These are phyloP conservation scores for Casuarina cunninghamiana DNA, from an alignment of 306 rosid species.

Conservation along the genomic window DNA sequence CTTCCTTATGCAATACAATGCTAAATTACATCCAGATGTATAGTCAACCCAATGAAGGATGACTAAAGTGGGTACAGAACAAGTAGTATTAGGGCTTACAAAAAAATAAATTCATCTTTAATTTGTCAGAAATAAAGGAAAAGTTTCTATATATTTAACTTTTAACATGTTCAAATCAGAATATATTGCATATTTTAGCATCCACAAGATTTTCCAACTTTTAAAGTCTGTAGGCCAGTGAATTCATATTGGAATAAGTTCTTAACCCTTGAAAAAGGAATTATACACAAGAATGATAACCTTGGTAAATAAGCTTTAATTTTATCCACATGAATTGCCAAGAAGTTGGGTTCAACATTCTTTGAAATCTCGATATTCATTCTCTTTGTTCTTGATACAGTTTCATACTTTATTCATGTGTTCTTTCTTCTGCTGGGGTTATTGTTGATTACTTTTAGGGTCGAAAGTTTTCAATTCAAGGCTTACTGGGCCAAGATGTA, in stretches of 20 bases:
- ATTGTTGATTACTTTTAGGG: constrained; percentile 55
- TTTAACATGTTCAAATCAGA: too few relatives aligned
- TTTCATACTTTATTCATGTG: neutral
- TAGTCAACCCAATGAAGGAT: too few relatives aligned
- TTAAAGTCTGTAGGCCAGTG: neutral
- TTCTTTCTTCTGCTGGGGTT: constrained; percentile 9
- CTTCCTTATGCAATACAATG: neutral
- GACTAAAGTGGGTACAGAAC: too few relatives aligned
- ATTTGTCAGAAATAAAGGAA: too few relatives aligned
- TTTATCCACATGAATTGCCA: neutral
- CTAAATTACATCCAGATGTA: neutral
- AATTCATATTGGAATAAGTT: neutral
- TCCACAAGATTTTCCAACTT: neutral
- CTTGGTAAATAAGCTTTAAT: too few relatives aligned
- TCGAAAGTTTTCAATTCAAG: constrained; percentile 84
- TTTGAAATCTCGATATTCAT: neutral
- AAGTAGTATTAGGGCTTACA: too few relatives aligned
- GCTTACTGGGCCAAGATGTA: constrained; percentile 77
- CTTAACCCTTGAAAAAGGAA: neutral
- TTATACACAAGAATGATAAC: neutral
- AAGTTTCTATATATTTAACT: too few relatives aligned
- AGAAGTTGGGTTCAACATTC: neutral
- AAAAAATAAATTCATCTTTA: too few relatives aligned
- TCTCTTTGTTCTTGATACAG: neutral
- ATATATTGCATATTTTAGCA: neutral